Base-by-base conservation (phyloP, 2,329 filamentous ascomycete genomes). In the Penicillium sp. region DNA sequence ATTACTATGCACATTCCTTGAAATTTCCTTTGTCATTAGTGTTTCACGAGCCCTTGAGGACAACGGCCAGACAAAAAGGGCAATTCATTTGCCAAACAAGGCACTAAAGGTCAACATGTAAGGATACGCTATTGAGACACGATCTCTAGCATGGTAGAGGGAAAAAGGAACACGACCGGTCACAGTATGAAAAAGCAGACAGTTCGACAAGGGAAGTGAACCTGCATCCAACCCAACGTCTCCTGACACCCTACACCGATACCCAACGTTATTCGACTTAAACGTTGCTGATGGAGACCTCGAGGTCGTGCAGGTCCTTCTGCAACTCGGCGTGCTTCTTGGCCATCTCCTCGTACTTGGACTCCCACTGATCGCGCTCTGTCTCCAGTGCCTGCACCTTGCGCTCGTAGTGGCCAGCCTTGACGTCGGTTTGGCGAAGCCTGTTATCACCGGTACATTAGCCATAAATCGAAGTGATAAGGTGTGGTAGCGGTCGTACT, bases 371-470 rank as follows among this genome's bases (percentile, higher is more conserved):
- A 76, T 96, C 91, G 68, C 90, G 88, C 74, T 92, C 85, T 70
- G 84, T 81, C 80, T 99, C 94, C 70, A 96, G 86, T 68, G 94
- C 92, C 77, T 96, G 90, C 65, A 97, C 94, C 83, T 97, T 97
- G 79, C 94, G 94, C 81, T 99, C 94, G 78, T 92, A 97, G 81
- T 99, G 92, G 68, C 92, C 94, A 69, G 92, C 92, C 83, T 97
- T 97, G 79, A 97, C 91, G 74, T 99, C 94, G 79, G 94, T 96
- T 81, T 96, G 92, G 75, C 94, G 92, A 71, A 97, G 90, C 80
- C 94, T 99, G 40, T 56, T 50, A 46, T 61, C 43, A n/a, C 45
- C 49, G 33, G 57, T 60, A 46, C 58, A 57, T 59, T 27, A 60
- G 59, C 44, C 44, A 24, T 33, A 46, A 20, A 46, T 39, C 40